Conservation (phyloP, 2,329 filamentous ascomycete species). For the Acephala macrosclerotiorum region DNA sequence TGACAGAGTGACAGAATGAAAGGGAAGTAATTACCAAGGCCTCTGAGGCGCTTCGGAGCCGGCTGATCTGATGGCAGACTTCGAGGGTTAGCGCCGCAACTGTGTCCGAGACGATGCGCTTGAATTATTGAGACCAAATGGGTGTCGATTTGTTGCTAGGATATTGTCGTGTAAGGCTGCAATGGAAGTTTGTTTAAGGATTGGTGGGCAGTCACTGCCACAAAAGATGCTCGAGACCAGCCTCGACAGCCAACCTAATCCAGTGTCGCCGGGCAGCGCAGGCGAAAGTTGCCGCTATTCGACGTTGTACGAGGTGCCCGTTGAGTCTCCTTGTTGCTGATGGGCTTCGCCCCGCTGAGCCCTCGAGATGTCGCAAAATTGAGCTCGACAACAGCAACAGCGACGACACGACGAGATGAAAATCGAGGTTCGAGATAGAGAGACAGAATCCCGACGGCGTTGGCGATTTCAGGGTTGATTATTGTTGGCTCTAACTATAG, state of each 20-base stretch:
- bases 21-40: slow-evolving; percentile 36
- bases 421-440: slow-evolving; percentile 27
- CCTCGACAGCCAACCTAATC: slow-evolving; percentile 29
- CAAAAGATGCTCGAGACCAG: slow-evolving; percentile 35
- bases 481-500: slow-evolving; percentile 33
- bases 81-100: slow-evolving; percentile 33
- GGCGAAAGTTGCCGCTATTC: slow-evolving; percentile 25
- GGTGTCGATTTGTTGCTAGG: slow-evolving; percentile 19
- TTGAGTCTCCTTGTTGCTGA: slow-evolving; percentile 10
- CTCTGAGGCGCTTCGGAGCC: slow-evolving; percentile 35
- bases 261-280: slow-evolving; percentile 20
- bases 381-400: slow-evolving; percentile 27
- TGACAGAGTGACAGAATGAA: slow-evolving; percentile 21
- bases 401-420: slow-evolving; percentile 16
- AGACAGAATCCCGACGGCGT: slow-evolving; percentile 31
- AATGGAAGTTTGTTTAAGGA: slow-evolving; percentile 17
- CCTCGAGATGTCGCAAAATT: slow-evolving; percentile 23
- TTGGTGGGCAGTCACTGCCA: slow-evolving; percentile 31
- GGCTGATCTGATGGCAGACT: slow-evolving; percentile 35
- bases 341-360: slow-evolving; percentile 26
- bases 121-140: slow-evolving; percentile 26
- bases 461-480: slow-evolving; percentile 30
- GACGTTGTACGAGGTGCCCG: slow-evolving; percentile 14
- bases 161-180: slow-evolving; percentile 19
- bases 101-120: slow-evolving; percentile 29